Evolutionary conservation across 2,329 filamentous ascomycete species (phyloP).

Genomic region (Fusarium dimerum): DNA sequence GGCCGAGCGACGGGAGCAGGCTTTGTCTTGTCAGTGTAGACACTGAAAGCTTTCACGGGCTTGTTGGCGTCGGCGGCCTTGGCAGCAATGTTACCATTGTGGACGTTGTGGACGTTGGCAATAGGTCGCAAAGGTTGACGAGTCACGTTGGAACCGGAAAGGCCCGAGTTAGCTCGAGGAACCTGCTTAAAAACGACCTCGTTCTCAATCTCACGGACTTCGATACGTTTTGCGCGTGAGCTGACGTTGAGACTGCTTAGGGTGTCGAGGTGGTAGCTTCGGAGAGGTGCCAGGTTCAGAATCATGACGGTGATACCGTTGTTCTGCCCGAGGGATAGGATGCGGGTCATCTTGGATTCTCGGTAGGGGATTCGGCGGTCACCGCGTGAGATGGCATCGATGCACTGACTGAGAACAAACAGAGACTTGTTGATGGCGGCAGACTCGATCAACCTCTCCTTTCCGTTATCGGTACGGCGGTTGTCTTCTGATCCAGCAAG

Average conservation of each 20-base stretch:
- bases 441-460: conserved; percentile 89
- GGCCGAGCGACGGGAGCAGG: conserved; percentile 37
- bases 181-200: conserved; percentile 84
- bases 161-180: conserved; percentile 52
- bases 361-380: conserved; percentile 84
- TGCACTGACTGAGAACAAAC: conserved; percentile 91
- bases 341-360: conserved; percentile 96
- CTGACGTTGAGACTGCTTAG: conserved; percentile 93
- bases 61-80: conserved; percentile 58
- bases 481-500: conserved; percentile 96
- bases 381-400: conserved; percentile 83
- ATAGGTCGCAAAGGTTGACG: conserved; percentile 81
- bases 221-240: conserved; percentile 93
- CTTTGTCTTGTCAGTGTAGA: conserved; percentile 76
- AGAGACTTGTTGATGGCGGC: conserved; percentile 97
- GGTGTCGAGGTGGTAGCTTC: conserved; percentile 91
- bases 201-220: conserved; percentile 93
- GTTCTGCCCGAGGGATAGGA: conserved; percentile 89
- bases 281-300: conserved; percentile 86
- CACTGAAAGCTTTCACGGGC: conserved; percentile 80
- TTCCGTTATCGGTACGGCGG: conserved; percentile 87
- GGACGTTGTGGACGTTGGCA: conserved; percentile 73
- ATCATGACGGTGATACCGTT: conserved; percentile 97
- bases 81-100: conserved; percentile 55
- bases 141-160: conserved; percentile 42